Evolutionary conservation across 2,329 filamentous ascomycete species (phyloP).

Genomic region (Xylariomycetidae sp.): DNA sequence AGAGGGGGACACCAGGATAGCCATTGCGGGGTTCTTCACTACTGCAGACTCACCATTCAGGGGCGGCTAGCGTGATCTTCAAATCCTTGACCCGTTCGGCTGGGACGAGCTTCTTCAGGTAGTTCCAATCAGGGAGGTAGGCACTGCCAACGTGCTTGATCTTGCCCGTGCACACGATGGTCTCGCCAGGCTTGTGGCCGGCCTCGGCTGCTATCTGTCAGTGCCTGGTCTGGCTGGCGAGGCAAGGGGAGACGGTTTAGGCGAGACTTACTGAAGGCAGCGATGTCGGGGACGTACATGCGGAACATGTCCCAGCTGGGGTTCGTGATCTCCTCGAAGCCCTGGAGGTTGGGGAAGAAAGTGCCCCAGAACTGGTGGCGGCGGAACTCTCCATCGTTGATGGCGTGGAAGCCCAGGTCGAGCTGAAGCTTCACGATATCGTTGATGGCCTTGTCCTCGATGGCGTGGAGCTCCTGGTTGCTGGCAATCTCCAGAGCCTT

Average conservation of each 20-base stretch:
- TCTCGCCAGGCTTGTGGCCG: conserved; percentile 40
- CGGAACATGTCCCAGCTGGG: conserved; percentile 46
- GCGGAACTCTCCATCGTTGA: conserved; percentile 41
- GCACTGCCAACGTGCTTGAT: conserved; percentile 40
- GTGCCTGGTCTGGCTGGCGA: no score
- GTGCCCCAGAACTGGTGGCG: conserved; percentile 47
- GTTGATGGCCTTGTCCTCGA: conserved; percentile 57
- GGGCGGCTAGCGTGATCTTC: conserved; percentile 49
- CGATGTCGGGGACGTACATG: conserved; percentile 45
- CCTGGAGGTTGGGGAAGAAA: conserved; percentile 36
- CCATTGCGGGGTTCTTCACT: no score
- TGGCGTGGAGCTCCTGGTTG: conserved; percentile 39
- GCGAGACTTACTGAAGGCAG: conserved; percentile 36
- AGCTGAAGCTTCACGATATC: conserved; percentile 64
- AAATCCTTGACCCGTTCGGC: conserved; percentile 53
- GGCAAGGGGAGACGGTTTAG: no score
- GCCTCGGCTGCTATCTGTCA: conserved; percentile 36
- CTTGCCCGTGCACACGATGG: conserved; percentile 39
- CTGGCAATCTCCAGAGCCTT: conserved; percentile 32
- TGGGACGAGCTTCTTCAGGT: conserved; percentile 41
- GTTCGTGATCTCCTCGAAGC: conserved; percentile 39
- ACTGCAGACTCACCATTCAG: conserved; percentile 39
- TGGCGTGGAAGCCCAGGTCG: conserved; percentile 58
- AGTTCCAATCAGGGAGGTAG: conserved; percentile 36
- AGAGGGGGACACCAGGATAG: no score